phyloP scores from a whole-genome alignment of 2,329 filamentous ascomycete species.

The Trichophaea hybrida region DNA sequence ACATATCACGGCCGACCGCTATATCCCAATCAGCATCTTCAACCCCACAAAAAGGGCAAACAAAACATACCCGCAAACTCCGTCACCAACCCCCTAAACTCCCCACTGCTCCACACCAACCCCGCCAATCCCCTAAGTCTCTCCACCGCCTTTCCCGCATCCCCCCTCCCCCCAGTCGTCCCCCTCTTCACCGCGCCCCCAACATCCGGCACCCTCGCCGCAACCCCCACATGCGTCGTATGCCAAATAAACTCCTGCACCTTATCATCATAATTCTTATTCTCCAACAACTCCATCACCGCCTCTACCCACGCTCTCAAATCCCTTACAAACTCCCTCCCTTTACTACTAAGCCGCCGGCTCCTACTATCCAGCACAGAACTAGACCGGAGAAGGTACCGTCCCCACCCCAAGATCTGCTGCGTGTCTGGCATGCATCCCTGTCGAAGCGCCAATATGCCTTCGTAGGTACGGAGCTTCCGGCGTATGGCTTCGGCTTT shows the following conservation, averaged over 20 bases:
- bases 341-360: constrained; percentile 15
- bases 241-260: constrained; percentile 24
- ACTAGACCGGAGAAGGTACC: constrained; percentile 13
- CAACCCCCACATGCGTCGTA: constrained; percentile 18
- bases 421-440: constrained; percentile 21
- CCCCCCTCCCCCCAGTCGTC: not conserved
- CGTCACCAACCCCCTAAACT: constrained; percentile 21
- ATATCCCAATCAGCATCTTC: not conserved
- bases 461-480: constrained; percentile 21
- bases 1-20: constrained; percentile 22
- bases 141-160: not conserved
- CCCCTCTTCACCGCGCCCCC: constrained; percentile 7
- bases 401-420: constrained; percentile 17
- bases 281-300: constrained; percentile 13
- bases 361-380: constrained; percentile 18
- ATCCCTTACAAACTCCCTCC: constrained; percentile 21
- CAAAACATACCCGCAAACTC: constrained; percentile 14
- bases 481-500: constrained; percentile 18
- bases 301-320: constrained; percentile 24
- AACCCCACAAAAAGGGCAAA: not conserved
- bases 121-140: constrained; percentile 13
- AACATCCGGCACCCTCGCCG: constrained; percentile 8
- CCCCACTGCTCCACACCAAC: constrained; percentile 22
- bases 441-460: constrained; percentile 13
- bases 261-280: constrained; percentile 24